A percentile compares a stretch with the other conserved stretches of the same genome.
phyloP scores from a whole-genome alignment of 1,139 yeast species.

The Suhomyces maxii region DNA sequence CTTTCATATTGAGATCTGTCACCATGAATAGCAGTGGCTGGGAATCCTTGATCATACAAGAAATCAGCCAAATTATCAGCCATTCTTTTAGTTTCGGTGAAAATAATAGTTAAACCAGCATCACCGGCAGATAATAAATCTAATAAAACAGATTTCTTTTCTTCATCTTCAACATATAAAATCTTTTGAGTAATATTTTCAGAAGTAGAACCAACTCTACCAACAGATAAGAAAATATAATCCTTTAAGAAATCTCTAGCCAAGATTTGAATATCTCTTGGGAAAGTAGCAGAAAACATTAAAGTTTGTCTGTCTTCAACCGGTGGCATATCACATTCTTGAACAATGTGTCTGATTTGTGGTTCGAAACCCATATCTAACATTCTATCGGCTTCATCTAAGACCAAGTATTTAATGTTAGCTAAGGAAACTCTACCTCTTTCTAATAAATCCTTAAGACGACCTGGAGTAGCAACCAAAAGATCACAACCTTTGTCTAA shows the following conservation, averaged over 20 bases:
- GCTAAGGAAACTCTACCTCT: constrained; percentile 89
- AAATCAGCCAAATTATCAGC: constrained; percentile 95
- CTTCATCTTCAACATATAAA: constrained; percentile 90
- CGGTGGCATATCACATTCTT: constrained; percentile 96
- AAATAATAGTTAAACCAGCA: constrained; percentile 86
- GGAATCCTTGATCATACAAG: constrained; percentile 84
- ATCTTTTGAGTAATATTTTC: constrained; percentile 96
- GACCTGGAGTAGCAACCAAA: constrained; percentile 98
- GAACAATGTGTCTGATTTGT: constrained; percentile 96
- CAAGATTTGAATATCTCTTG: constrained; percentile 92
- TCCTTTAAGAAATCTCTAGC: constrained; percentile 97
- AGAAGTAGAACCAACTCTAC: constrained; percentile 97
- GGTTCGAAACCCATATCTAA: constrained; percentile 99
- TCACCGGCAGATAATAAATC: constrained; percentile 81
- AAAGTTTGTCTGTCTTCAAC: constrained; percentile 91
- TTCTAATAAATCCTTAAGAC: constrained; percentile 92
- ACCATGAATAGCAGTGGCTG: constrained; percentile 98
- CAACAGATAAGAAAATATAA: constrained; percentile 93
- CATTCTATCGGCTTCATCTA: constrained; percentile 99
- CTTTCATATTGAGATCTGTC: constrained; percentile 98
- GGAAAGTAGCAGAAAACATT: constrained; percentile 99
- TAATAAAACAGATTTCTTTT: constrained; percentile 87
- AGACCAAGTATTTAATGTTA: constrained; percentile 88
- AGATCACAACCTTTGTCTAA: constrained; percentile 94
- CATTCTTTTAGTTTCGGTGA: constrained; percentile 98